Evolutionary conservation across 257 asterid species (phyloP).

Genomic region (Fraxinus americana): DNA sequence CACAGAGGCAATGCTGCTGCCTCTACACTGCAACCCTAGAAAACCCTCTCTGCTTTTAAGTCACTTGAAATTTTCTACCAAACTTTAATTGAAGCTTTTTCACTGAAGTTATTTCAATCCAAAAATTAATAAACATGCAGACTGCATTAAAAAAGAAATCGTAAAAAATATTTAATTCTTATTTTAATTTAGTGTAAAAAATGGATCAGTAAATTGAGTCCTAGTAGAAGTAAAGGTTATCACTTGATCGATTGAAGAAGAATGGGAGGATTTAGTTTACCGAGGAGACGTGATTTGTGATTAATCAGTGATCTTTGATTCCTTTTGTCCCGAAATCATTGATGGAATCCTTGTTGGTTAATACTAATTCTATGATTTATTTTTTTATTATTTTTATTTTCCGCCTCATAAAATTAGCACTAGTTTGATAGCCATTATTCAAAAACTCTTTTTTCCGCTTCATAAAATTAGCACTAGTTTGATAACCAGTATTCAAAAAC

Average conservation of each 20-base stretch:
- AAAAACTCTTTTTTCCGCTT: too few species aligned
- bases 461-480: too few species aligned
- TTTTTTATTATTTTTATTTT: too few species aligned
- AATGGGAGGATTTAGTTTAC: neutral
- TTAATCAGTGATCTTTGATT: constrained; percentile 18
- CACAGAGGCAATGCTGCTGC: constrained; percentile 19
- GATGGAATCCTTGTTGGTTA: constrained; percentile 25
- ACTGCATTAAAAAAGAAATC: too few species aligned
- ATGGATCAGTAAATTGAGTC: neutral
- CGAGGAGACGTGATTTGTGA: constrained; percentile 29
- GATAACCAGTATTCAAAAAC: too few species aligned
- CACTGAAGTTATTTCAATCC: too few species aligned
- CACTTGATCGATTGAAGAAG: neutral
- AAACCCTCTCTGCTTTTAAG: neutral
- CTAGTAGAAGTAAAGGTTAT: neutral
- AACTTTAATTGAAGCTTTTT: neutral
- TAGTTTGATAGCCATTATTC: too few species aligned
- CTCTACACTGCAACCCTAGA: constrained; percentile 29
- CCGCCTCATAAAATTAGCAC: too few species aligned
- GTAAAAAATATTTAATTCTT: too few species aligned
- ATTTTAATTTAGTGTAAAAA: too few species aligned
- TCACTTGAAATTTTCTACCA: too few species aligned
- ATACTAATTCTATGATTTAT: constrained; percentile 6
- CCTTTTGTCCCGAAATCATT: constrained; percentile 37
- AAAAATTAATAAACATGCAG: too few species aligned